Conservation (phyloP, 2,329 filamentous ascomycete genomes). For the Seiridium unicorne region DNA sequence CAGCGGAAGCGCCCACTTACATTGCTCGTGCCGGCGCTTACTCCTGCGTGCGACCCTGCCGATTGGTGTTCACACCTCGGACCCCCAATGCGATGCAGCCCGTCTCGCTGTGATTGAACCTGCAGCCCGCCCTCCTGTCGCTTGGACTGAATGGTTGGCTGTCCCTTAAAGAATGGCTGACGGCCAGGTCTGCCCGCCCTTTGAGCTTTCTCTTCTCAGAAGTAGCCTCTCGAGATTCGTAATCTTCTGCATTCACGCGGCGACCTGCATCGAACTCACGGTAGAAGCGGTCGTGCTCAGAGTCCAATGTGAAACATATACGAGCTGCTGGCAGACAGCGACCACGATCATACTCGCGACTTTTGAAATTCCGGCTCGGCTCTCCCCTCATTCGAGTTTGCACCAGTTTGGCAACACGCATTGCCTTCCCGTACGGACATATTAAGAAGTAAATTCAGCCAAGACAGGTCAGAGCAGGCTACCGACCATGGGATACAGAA, state of each 20-base stretch:
- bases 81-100: background rate
- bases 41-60: constrained; percentile 3
- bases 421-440: too few species aligned
- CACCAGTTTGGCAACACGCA: too few species aligned
- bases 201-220: background rate
- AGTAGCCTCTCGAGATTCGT: background rate
- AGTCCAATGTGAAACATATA: constrained; percentile 1
- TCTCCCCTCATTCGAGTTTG: background rate
- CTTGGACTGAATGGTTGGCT: background rate
- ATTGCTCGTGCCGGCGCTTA: constrained; percentile 4
- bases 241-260: background rate
- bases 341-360: background rate
- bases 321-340: constrained; percentile 1
- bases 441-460: background rate
- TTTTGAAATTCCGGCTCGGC: background rate
- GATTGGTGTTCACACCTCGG: background rate
- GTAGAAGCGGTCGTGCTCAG: background rate
- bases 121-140: background rate
- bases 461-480: constrained; percentile 3
- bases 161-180: constrained; percentile 4
- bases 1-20: constrained; percentile 7
- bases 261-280: background rate
- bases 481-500: constrained; percentile 44
- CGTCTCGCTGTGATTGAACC: constrained; percentile 3
- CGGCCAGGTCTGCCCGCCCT: background rate